Evolutionary conservation across 2,329 filamentous ascomycete genomes (phyloP).

Genomic region (Cladophialophora exuberans): DNA sequence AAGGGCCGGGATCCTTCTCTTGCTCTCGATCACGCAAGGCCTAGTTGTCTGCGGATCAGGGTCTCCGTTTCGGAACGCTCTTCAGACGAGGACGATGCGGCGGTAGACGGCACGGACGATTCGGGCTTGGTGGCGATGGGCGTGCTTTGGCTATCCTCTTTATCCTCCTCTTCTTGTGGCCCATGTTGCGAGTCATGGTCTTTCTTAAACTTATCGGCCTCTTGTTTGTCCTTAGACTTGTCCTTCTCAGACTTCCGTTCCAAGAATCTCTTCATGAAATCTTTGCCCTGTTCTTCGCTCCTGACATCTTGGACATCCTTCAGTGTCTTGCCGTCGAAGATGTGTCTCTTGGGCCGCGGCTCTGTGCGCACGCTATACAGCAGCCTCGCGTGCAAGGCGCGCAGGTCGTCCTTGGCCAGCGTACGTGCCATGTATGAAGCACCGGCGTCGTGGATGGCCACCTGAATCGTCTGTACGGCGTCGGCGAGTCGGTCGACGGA

Average conservation of each 20-base stretch:
- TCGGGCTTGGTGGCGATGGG: not conserved
- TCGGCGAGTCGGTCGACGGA: constrained; percentile 69
- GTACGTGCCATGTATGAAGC: constrained; percentile 72
- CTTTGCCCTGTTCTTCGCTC: constrained; percentile 27
- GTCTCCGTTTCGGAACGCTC: constrained; percentile 22
- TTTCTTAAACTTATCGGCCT: not conserved
- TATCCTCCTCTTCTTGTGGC: not conserved
- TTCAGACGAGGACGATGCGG: not conserved
- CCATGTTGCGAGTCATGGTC: not conserved
- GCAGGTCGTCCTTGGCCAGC: constrained; percentile 75
- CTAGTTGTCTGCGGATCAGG: constrained; percentile 24
- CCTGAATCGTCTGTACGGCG: constrained; percentile 59
- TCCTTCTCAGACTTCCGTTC: constrained; percentile 7
- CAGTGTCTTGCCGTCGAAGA: constrained; percentile 38
- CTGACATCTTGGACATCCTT: constrained; percentile 21
- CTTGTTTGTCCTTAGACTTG: not conserved
- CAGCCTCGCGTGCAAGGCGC: constrained; percentile 74
- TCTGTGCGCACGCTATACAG: constrained; percentile 71
- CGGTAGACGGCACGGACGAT: not conserved
- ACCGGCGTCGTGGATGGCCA: constrained; percentile 72
- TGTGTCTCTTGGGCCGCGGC: constrained; percentile 54
- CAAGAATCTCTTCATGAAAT: constrained; percentile 30
- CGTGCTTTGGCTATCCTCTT: not conserved
- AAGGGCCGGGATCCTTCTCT: no score
- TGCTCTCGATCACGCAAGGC: constrained; percentile 9